Evolutionary conservation across 129 eudicot species (phyloP).

Genomic region (Scalesia atractyloides): DNA sequence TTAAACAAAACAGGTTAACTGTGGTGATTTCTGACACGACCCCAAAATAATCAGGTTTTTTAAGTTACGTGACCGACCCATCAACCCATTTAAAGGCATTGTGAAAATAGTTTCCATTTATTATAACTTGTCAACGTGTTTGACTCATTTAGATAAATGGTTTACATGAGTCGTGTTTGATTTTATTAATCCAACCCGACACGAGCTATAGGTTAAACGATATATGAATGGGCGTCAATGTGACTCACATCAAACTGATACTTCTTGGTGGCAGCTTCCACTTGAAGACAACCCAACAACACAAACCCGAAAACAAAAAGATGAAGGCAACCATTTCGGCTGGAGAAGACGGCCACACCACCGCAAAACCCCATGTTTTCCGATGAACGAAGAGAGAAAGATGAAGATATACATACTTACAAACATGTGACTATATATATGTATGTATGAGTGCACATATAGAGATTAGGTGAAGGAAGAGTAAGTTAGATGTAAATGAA

Average conservation of each 20-base stretch:
- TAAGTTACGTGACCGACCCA: too few species aligned
- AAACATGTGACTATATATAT: conserved; percentile 13
- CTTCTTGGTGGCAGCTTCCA: conserved; percentile 48
- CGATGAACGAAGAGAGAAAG: conserved; percentile 2
- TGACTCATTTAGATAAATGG: not conserved
- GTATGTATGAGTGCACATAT: not conserved
- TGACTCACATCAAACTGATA: conserved; percentile 52
- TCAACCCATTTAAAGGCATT: too few species aligned
- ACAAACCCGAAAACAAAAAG: conserved; percentile 19
- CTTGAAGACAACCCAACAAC: conserved; percentile 20
- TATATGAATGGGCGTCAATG: not conserved
- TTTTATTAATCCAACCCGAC: not conserved
- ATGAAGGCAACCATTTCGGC: not conserved
- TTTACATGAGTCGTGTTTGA: not conserved
- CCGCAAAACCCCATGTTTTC: conserved; percentile 33
- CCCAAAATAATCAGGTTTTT: too few species aligned
- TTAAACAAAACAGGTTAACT: too few species aligned
- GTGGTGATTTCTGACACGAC: too few species aligned
- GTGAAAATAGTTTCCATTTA: not conserved
- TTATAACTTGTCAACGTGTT: not conserved
- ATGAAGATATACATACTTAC: conserved; percentile 18
- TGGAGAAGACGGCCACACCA: conserved; percentile 8
- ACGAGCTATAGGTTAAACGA: not conserved
- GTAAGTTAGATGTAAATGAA: conserved; percentile 33
- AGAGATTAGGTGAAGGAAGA: conserved; percentile 34